Conservation (phyloP, 169 alveolate genomes). For the Plasmodium reichenowi region DNA sequence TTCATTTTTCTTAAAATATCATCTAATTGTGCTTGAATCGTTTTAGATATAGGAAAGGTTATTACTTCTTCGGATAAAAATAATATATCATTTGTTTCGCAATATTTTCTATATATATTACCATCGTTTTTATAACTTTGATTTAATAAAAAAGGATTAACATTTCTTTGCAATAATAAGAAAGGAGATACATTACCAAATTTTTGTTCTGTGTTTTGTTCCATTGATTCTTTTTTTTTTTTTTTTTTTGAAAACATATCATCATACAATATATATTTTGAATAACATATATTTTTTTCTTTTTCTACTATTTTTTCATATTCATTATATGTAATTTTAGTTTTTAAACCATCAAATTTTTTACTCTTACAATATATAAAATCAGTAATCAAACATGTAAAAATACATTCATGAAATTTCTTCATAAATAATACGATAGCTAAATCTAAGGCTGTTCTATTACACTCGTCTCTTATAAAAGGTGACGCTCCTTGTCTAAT, state of each 20-base stretch:
- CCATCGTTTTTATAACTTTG: neutral
- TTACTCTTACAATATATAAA: constrained; percentile 14
- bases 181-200: neutral
- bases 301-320: neutral
- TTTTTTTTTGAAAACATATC: neutral
- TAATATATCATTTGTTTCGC: neutral
- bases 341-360: neutral
- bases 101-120: neutral
- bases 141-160: neutral
- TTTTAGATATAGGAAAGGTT: constrained; percentile 12
- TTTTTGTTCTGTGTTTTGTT: neutral
- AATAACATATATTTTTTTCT: constrained; percentile 2
- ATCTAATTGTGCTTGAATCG: constrained; percentile 22
- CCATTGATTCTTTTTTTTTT: neutral
- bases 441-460: constrained; percentile 80
- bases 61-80: neutral
- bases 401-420: constrained; percentile 54
- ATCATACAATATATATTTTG: neutral
- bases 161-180: constrained; percentile 11
- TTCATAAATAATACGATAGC: constrained; percentile 69
- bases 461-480: constrained; percentile 70
- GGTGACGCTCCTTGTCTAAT: constrained; percentile 81
- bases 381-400: constrained; percentile 49
- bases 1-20: constrained; percentile 19
- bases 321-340: neutral